These are phyloP conservation scores for Talaromyces sp. DNA, from an alignment of 2,329 filamentous ascomycete species.

Conservation along the genomic window DNA sequence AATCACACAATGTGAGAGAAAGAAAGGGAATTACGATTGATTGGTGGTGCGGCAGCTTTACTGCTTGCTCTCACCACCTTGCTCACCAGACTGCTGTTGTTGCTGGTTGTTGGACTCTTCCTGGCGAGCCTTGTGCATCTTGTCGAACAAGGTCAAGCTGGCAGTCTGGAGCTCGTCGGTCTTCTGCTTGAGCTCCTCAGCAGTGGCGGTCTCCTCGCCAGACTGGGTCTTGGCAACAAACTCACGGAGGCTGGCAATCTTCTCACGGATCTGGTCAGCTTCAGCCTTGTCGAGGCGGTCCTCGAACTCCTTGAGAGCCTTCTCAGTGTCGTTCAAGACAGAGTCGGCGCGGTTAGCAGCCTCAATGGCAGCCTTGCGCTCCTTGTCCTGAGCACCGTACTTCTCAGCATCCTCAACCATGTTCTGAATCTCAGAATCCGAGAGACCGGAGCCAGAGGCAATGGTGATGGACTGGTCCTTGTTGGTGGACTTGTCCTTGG, in stretches of 20 bases:
- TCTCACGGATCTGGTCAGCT: slow-evolving; percentile 87
- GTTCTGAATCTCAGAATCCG: slow-evolving; percentile 86
- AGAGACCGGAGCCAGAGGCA: slow-evolving; percentile 93
- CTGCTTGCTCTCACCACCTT: slow-evolving; percentile 65
- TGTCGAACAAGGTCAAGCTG: slow-evolving; percentile 95
- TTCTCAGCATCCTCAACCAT: slow-evolving; percentile 99
- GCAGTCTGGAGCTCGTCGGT: slow-evolving; percentile 95
- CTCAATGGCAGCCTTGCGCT: slow-evolving; percentile 93
- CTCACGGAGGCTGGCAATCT: slow-evolving; percentile 80
- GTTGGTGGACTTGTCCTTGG: slow-evolving; percentile 98
- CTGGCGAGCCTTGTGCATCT: slow-evolving; percentile 95
- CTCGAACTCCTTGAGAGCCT: slow-evolving; percentile 93
- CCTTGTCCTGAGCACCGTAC: slow-evolving; percentile 91
- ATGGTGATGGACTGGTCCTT: slow-evolving; percentile 99
- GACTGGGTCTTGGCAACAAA: slow-evolving; percentile 91
- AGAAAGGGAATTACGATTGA: neutral
- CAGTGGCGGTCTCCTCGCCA: slow-evolving; percentile 78
- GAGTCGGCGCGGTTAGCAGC: slow-evolving; percentile 95
- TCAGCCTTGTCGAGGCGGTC: slow-evolving; percentile 96
- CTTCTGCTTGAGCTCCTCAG: slow-evolving; percentile 96
- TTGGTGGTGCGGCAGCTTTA: slow-evolving; percentile 29
- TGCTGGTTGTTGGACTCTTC: slow-evolving; percentile 52
- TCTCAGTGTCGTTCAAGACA: slow-evolving; percentile 95
- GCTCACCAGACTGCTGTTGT: slow-evolving; percentile 43
- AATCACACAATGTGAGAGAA: slow-evolving; percentile 13